Conservation (phyloP, 176 grass and related monocot species). For the Pontederia crassipes region DNA sequence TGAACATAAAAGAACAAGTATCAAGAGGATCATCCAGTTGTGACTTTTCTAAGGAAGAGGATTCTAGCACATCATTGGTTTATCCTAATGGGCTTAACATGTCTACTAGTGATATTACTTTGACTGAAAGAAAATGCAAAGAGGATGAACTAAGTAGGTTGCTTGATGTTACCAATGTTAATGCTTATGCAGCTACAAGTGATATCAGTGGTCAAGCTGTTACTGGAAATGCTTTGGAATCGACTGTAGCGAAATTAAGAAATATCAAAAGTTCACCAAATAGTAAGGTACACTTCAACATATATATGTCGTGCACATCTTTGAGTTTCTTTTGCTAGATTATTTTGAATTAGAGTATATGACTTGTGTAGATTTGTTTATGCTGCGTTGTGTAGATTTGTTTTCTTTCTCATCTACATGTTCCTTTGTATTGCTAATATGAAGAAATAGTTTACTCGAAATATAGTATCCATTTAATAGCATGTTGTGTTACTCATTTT, state of each 20-base stretch:
- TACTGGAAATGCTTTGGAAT: neutral
- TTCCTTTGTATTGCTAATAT: neutral
- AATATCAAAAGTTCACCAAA: too few species aligned
- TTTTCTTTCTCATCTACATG: neutral
- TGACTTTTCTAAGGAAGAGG: conserved; percentile 19
- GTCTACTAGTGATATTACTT: neutral
- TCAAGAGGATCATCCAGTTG: conserved; percentile 12
- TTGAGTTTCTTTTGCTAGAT: too few species aligned
- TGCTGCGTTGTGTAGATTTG: too few species aligned
- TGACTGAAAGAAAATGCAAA: conserved; percentile 1
- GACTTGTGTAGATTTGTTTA: too few species aligned
- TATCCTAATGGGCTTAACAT: neutral
- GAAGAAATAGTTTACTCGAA: too few species aligned
- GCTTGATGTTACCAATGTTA: neutral
- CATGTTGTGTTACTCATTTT: too few species aligned
- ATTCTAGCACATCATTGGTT: conserved; percentile 9
- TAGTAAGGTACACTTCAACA: too few species aligned
- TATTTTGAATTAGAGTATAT: too few species aligned
- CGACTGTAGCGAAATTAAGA: neutral
- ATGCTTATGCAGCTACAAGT: neutral
- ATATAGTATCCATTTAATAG: too few species aligned
- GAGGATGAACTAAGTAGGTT: neutral
- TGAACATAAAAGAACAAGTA: conserved; percentile 32
- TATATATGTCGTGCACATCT: too few species aligned
- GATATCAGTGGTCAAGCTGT: neutral